Evolutionary conservation across 495 filamentous ascomycete species (phyloP), one percentile per base, ranked within the genome.

Genomic region (Penicillium subrubescens): DNA sequence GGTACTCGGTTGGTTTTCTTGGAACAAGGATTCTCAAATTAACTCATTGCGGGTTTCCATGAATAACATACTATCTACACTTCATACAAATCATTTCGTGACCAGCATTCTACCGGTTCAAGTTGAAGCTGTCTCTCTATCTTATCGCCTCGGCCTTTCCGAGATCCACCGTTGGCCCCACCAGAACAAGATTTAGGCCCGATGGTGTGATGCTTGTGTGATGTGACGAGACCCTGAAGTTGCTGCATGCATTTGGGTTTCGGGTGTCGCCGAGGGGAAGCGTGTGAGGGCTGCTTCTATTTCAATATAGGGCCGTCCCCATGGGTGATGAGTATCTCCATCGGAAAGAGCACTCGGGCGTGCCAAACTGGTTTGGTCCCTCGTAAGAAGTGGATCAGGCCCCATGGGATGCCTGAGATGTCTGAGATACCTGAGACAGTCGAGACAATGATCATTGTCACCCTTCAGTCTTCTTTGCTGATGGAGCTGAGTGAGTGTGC

Each of bases 401-500:
- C 57, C 27, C 39, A 39, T 25, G 31, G 8, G 29, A 3, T 48
- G 41, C 4, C 41, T 7, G n/a, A 21, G 17, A 11, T 48, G 41
- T 44, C 41, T 8, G n/a, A 44, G 15, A n/a, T 43, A 5, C 6
- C 31, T 25, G 33, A 48, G 21, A 27, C 29, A 58, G 12, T 27
- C 12, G 15, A 52, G 15, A 19, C 33, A 29, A 23, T 31, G 21
- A 17, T 11, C 46, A 23, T 25, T 37, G 6, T 12, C 48, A 19
- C n/a, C 25, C 29, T 50, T 81, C 79, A 79, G 37, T 81, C 77
- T 53, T 73, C 71, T 51, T 71, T 73, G 60, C 75, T 76, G 61
- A 82, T 82, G 8, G 79, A 75, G 61, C 78, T 82, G 53, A 82
- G 65, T 0, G 78, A 79, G 58, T 82, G 80, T 39, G 80, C 80